These are phyloP conservation scores for Nannizziopsis barbatae DNA, from an alignment of 2,329 filamentous ascomycete species.

Conservation along the genomic window DNA sequence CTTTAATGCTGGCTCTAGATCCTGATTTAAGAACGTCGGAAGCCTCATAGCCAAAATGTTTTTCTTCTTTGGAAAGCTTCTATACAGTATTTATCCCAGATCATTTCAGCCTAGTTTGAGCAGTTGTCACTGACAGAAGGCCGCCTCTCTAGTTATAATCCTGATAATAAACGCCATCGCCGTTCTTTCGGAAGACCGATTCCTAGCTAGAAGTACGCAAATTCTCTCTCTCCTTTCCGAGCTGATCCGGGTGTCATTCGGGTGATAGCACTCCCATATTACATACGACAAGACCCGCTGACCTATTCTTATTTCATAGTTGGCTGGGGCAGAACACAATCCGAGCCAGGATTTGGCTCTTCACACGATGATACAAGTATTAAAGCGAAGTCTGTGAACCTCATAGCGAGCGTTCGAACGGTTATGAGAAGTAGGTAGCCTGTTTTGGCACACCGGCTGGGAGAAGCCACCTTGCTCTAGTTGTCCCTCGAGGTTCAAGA, in stretches of 20 bases:
- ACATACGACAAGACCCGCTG: neutral
- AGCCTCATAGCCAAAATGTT: slow-evolving; percentile 45
- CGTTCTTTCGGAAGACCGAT: slow-evolving; percentile 87
- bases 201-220: slow-evolving; percentile 62
- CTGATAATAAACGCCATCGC: slow-evolving; percentile 90
- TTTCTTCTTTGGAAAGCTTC: slow-evolving; percentile 59
- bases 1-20: no score
- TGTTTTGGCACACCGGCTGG: neutral
- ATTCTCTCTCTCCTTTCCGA: neutral
- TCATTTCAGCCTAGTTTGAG: neutral
- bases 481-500: no score
- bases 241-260: no score
- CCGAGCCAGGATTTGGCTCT: slow-evolving; percentile 67
- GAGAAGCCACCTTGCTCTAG: no score
- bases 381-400: slow-evolving; percentile 75
- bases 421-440: slow-evolving; percentile 73
- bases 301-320: slow-evolving; percentile 42
- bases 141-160: slow-evolving; percentile 50
- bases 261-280: no score
- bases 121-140: slow-evolving; percentile 9
- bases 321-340: slow-evolving; percentile 56
- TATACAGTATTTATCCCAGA: slow-evolving; percentile 51
- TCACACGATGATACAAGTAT: slow-evolving; percentile 61
- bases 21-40: no score
- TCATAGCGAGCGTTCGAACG: slow-evolving; percentile 82